Base-by-base conservation (phyloP, 106 monocot genomes). In the Cymbidium sinense region DNA sequence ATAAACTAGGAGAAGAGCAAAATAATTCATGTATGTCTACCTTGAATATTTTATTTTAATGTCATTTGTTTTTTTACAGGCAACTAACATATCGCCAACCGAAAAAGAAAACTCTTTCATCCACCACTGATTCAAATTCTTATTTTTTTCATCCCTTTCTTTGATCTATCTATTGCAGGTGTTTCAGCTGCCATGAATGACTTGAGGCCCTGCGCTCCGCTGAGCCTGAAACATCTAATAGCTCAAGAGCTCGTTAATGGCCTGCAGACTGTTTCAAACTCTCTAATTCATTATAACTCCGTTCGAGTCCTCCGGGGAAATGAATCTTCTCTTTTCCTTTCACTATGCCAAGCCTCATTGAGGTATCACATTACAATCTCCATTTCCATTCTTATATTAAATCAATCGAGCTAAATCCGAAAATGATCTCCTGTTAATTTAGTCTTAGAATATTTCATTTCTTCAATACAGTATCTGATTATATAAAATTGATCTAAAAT, bases 181-280 rank as follows among this genome's bases (percentile, higher is more conserved):
- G 85, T 92, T 29, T 94, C 88, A 51, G 85, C 91, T 3, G 96
- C 96, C 55, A 94, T 96, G 96, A 96, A 96, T 75, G 94, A 96
- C 80, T 80, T 96, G 47, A 84, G 94, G 31, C 96, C 96, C 5
- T 96, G 94, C 81, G 94, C 96, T 13, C 94, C 96, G 1, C 31
- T 94, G 71, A 92, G 88, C 70, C 88, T 94, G 76, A 94, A 87
- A 37, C 36, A 89, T 75, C 64, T 85, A 43, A 77, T 98, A 39
- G 90, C 94, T 33, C 81, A 90, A 73, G 92, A 98, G 75, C 77
- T 94, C n/a, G 84, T 92, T 1, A 83, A 84, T 61, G 98, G 92
- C 44, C 72, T 98, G 41, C 87, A 90, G 73, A 84, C 90, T 55
- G 92, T 98, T 81, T 92, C 98, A 17, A 88, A 94, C 17, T 86